phyloP scores from a whole-genome alignment of 495 filamentous ascomycete species.

The Choiromyces venosus region DNA sequence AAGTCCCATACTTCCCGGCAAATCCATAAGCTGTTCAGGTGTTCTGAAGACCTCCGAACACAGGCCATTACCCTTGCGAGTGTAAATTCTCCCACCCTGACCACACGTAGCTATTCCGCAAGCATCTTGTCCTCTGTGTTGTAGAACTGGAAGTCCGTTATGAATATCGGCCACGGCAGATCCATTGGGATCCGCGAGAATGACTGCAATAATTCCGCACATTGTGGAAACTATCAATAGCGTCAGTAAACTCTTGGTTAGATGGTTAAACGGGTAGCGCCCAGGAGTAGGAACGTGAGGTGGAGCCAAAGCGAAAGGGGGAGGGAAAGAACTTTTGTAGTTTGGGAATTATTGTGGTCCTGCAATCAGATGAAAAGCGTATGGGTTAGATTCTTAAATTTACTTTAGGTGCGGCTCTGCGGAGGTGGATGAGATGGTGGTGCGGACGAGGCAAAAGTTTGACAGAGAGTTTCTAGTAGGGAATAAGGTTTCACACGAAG shows the following conservation, averaged over 20 bases:
- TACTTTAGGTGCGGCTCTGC: background rate
- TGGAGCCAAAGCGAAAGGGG: background rate
- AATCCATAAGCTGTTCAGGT: slow-evolving; percentile 65
- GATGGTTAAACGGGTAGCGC: background rate
- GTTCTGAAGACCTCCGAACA: slow-evolving; percentile 81
- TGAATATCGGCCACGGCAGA: slow-evolving; percentile 73
- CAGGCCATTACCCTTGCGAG: slow-evolving; percentile 90
- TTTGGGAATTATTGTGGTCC: background rate
- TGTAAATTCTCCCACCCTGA: slow-evolving; percentile 72
- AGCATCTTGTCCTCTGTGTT: slow-evolving; percentile 85
- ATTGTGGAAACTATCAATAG: slow-evolving; percentile 47
- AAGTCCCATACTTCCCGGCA: slow-evolving; percentile 85
- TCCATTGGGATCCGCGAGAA: slow-evolving; percentile 58
- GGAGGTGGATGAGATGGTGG: background rate
- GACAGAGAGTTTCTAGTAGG: background rate
- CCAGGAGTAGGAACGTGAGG: background rate
- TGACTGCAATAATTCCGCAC: slow-evolving; percentile 83
- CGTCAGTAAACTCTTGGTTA: background rate
- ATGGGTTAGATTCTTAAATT: background rate
- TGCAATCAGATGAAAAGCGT: background rate
- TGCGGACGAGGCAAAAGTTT: background rate
- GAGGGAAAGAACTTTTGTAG: background rate
- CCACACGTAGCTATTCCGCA: slow-evolving; percentile 80
- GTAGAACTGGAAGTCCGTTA: slow-evolving; percentile 82
- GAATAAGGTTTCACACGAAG: background rate